Base-by-base conservation (phyloP, 768 basidiomycete genomes). In the Phaffia australis region DNA sequence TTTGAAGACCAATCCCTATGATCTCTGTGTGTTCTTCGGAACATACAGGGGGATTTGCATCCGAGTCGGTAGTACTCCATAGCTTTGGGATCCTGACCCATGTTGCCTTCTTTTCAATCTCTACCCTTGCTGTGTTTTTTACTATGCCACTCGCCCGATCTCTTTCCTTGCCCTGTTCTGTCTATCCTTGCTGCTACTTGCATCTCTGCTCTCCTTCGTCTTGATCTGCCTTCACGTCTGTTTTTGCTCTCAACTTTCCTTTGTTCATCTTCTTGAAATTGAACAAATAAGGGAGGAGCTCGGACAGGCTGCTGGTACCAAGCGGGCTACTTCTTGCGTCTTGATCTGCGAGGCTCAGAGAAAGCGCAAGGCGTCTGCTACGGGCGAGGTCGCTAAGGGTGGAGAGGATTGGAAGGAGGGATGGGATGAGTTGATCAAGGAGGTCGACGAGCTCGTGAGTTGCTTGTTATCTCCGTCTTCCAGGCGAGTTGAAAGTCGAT, bases 251-350 rank as follows among this genome's bases (percentile, higher is more conserved):
- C 48, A 32, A 18, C 32, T 51, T 29, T 7, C 7, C 46, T 27
- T 42, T 47, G 32, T 32, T 18, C 6, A 2, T 74, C 86, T 2
- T 92, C 88, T 42, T 42, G 35, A 42, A 42, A 42, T 42, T 11
- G 11, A 42, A 42, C 4, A 42, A 42, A 42, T 5, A 3, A 95
- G 94, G 75, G 95, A 98, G 77, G 91, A 94, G 74, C 85, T 99
- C 32, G 95, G 95, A 0, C 86, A 88, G 71, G 89, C 93, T 21
- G 91, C 91, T 74, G 87, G 89, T 60, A 99, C 95, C 54, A 99
- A 99, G 79, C 86, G 95, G 71, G 94, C 95, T 46, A 99, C 95
- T 58, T 94, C 91, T 71, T 97, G 93, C 76, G 93, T 99, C 5
- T 88, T 99, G 84, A 81, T 98, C 61, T 92, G 88, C 75, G 84